Evolutionary conservation across 371 early-diverging fungal genomes (phyloP).

Genomic region (Vavraia culicis): DNA sequence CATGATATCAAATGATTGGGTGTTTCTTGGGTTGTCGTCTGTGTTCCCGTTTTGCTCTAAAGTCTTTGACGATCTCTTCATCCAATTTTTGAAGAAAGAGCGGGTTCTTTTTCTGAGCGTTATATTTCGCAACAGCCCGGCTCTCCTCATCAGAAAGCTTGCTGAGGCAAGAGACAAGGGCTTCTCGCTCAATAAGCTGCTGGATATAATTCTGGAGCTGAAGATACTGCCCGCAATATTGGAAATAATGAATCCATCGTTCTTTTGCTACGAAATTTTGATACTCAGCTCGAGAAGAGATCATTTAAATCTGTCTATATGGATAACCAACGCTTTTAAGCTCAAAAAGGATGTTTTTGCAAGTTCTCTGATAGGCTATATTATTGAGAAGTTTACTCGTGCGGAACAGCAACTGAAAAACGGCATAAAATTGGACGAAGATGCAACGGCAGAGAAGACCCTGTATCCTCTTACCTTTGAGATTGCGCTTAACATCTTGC

Average conservation of each 20-base stretch:
- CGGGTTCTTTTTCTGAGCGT: conserved; percentile 15
- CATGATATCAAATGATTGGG: background rate
- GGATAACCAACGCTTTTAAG: conserved; percentile 16
- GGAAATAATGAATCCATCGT: conserved; percentile 17
- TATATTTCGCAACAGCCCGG: conserved; percentile 15
- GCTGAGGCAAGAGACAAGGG: background rate
- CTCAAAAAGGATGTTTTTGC: conserved; percentile 13
- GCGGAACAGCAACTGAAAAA: background rate
- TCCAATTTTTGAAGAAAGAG: conserved; percentile 8
- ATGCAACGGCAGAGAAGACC: too few species aligned
- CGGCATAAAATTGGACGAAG: too few species aligned
- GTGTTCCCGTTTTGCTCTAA: conserved; percentile 16
- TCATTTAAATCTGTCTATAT: conserved; percentile 31
- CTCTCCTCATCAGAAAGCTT: conserved; percentile 6
- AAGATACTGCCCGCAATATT: conserved; percentile 28
- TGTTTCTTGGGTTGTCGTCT: conserved; percentile 19
- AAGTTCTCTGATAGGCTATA: conserved; percentile 14
- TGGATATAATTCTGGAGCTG: conserved; percentile 34
- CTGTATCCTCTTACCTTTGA: too few species aligned
- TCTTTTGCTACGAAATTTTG: conserved; percentile 33
- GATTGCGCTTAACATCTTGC: too few species aligned
- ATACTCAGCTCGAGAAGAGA: conserved; percentile 30
- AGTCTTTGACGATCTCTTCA: conserved; percentile 18
- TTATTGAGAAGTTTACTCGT: conserved; percentile 5
- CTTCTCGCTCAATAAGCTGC: conserved; percentile 20